Conservation (phyloP, 1,284 basidiomycete species). For the Sanguinoderma infundibulare region DNA sequence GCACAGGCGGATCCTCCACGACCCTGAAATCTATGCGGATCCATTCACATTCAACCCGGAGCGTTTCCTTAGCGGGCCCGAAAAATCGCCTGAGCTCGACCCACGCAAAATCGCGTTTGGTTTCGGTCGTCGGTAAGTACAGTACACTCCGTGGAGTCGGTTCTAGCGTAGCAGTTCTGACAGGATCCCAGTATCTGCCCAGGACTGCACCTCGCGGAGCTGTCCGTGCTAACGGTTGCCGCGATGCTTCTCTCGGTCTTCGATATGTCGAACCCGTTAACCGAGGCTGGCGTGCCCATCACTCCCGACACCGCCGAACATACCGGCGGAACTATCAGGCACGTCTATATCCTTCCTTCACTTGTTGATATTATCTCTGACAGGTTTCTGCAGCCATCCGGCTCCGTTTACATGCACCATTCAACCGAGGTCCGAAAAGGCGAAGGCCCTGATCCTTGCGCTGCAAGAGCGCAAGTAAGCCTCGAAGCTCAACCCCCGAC, state of each 20-base stretch:
- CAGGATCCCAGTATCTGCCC: conserved; percentile 25
- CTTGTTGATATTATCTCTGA: too few relatives aligned
- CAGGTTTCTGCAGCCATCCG: conserved; percentile 31
- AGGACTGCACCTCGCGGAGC: conserved; percentile 35
- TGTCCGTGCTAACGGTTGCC: conserved; percentile 34
- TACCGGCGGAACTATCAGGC: conserved; percentile 31
- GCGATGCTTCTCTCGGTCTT: conserved; percentile 36
- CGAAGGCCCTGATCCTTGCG: conserved; percentile 19
- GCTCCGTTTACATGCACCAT: conserved; percentile 37
- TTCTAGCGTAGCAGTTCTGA: neutral
- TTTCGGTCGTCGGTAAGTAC: conserved; percentile 33
- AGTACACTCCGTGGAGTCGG: neutral
- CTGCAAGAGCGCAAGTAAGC: conserved; percentile 5
- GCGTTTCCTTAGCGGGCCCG: conserved; percentile 28
- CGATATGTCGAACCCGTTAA: conserved; percentile 32
- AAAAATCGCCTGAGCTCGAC: conserved; percentile 24
- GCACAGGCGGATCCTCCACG: conserved; percentile 34
- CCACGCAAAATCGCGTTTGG: conserved; percentile 32
- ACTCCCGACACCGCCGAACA: conserved; percentile 26
- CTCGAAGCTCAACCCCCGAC: neutral
- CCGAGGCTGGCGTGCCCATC: conserved; percentile 24
- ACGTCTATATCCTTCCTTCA: conserved; percentile 2
- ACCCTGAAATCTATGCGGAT: conserved; percentile 31
- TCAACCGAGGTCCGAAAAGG: conserved; percentile 30
- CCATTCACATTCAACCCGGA: conserved; percentile 36